Evolutionary conservation across 2,329 filamentous ascomycete genomes (phyloP), one percentile per base, ranked within the genome.

Genomic region (Penicillium olsonii): DNA sequence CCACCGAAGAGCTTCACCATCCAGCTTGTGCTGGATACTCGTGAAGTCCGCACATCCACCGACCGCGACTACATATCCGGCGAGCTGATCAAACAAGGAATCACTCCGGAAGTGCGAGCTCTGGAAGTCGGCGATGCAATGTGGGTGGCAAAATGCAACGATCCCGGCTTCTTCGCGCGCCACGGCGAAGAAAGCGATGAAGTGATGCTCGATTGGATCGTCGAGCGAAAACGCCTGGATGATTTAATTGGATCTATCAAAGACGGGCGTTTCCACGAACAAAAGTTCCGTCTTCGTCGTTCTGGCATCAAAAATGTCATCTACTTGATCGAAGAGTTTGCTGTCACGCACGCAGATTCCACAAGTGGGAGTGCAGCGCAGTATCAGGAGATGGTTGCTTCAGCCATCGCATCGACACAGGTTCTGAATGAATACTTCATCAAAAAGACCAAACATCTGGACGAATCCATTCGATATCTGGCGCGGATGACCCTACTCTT

Each of bases 241-340:
- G 89, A 94, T 66, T 73, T 94, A 39, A 79, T 92, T n/a, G 75
- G 80, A 42, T 91, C 87, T 54, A 90, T 94, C 71, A 90, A 88
- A 67, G 89, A 92, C 54, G 87, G 88, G 1, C 84, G 89, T 2
- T 92, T 91, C 60, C 86, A 87, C 58, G 89, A 94, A 66, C 89
- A 94, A 65, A 92, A 94, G 65, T 92, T 91, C 64, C 85, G 89
- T 1, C 77, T 92, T 10, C 80, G 81, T 46, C 83, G 83, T 43
- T 88, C 84, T 0, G 88, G 88, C 0, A 77, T 90, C n/a, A 83
- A 82, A 50, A 87, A 91, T 59, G 85, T 92, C 12, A 79, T 90
- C 31, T 94, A 92, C 63, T 78, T 94, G 19, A 80, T 94, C 47
- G 89, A 94, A 64, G 85, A 91, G 57, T 85, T 87, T 50, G 66